Evolutionary conservation across 1,139 yeast species (phyloP), one percentile per base, ranked within the genome.

Genomic region (Lodderomyces margitis): DNA sequence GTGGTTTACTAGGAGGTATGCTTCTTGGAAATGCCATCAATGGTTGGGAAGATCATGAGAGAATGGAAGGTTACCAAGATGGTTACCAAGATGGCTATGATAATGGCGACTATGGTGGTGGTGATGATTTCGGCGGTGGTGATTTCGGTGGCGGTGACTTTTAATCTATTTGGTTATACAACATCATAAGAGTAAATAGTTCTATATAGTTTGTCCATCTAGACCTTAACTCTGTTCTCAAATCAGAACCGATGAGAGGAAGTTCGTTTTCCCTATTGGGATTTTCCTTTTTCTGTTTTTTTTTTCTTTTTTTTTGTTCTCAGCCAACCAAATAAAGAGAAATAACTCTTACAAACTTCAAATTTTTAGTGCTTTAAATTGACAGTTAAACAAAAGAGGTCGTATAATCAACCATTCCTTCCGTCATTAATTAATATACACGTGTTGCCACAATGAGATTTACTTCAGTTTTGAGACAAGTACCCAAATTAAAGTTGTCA

Each of bases 1-100:
- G 85, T 23, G 95, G 95, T 62, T 57, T 86, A 43, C 62, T 86
- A 5, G 95, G 94, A 44, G 95, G 94, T 46, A 66, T 81, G 69
- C 59, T 83, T 46, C 56, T 82, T 25, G 77, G 74, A n/a, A 64
- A 65, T 21, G 73, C 73, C 34, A 51, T 78, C 46, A 55, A 54
- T 39, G 58, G 56, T 21, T 53, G 59, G 19, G 61, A 54, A 37
- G 58, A 63, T 14, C 57, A 59, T 44, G 59, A 58, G 17, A 48
- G 57, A 36, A 41, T 49, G 39, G 59, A 57, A 20, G 68, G 60
- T 2, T 61, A 64, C 44, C 52, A 66, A 34, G 63, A 67, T 19
- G 73, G 69, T 5, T 62, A 61, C 46, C 57, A 58, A 21, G 57
- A 66, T 21, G 74, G 70, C 8, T 53, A 53, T 37, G 44, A 54